Evolutionary conservation across 1,284 basidiomycete species (phyloP), one percentile per base, ranked within the genome.

Genomic region (Ustilago bromivora): DNA sequence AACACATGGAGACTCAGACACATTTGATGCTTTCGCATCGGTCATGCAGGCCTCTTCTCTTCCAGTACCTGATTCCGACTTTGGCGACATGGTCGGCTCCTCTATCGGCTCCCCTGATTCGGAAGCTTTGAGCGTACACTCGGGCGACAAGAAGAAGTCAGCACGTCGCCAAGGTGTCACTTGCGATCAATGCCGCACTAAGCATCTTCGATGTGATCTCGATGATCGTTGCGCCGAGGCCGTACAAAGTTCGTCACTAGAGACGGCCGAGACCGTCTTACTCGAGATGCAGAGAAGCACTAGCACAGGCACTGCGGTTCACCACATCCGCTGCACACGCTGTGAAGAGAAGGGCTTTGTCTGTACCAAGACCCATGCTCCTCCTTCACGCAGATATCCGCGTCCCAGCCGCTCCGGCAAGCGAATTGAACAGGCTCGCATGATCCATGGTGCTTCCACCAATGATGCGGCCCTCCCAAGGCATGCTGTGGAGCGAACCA

Each of bases 371-470:
- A 83, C 74, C 35, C 63, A 76, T 57, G 69, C 75, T 1, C 74
- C 82, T 6, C 77, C 82, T 17, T 80, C 81, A 4, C 78, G 80
- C 13, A 63, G 79, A 19, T 81, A 79, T 47, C 82, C 82, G 0
- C 75, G 84, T 28, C 84, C 84, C 5, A 79, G 81, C 51, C 76
- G 84, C 7, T 82, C 82, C 1, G 84, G 84, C 6, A 84, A 82
- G 62, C 74, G 84, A 12, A 85, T 85, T 58, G 84, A 85, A 65
- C 78, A 84, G 49, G 83, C 83, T 1, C 76, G 81, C n/a, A 61
- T 74, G 62, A 66, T 85, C 17, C 84, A 85, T 54, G 84, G 83
- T 47, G 71, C 73, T 15, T 64, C 76, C 4, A 53, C 56, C 2
- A 38, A n/a, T 8, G 57, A 67, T 28, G 28, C 52, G 5, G 31